Evolutionary conservation across 208 protist genomes (phyloP).

Genomic region (Leishmania major): DNA sequence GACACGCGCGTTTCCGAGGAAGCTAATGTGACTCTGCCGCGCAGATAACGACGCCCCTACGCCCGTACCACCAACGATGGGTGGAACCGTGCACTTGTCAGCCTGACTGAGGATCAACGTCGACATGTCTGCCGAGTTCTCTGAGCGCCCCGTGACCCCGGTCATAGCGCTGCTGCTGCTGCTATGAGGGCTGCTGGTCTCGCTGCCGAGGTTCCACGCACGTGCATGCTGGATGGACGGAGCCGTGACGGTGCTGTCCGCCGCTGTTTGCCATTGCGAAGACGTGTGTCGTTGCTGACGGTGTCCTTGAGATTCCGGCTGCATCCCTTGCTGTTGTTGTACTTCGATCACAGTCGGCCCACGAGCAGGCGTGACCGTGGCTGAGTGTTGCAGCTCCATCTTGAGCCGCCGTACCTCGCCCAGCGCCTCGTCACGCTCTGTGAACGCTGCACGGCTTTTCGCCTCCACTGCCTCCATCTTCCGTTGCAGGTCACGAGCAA

Average conservation of each 20-base stretch:
- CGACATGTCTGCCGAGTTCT: neutral
- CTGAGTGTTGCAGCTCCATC: conserved; percentile 46
- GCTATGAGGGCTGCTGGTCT: neutral
- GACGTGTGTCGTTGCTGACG: conserved; percentile 9
- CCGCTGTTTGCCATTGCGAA: neutral
- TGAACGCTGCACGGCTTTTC: conserved; percentile 71
- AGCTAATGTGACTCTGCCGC: neutral
- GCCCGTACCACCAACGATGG: neutral
- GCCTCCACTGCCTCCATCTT: conserved; percentile 69
- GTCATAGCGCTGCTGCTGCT: neutral
- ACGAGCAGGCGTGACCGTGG: neutral
- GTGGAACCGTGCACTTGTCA: neutral
- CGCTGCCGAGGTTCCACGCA: neutral
- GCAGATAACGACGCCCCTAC: neutral
- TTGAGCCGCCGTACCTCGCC: conserved; percentile 49
- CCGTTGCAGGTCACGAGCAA: conserved; percentile 74
- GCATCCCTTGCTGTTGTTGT: neutral
- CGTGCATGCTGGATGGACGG: too few species aligned
- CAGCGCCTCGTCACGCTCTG: conserved; percentile 66
- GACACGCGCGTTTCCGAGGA: neutral
- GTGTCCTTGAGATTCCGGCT: neutral
- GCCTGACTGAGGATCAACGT: neutral
- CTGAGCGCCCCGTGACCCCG: neutral
- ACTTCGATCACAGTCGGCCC: neutral
- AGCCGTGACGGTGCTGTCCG: neutral